Evolutionary conservation across 345 rosid species (phyloP).

Genomic region (Pistacia atlantica): DNA sequence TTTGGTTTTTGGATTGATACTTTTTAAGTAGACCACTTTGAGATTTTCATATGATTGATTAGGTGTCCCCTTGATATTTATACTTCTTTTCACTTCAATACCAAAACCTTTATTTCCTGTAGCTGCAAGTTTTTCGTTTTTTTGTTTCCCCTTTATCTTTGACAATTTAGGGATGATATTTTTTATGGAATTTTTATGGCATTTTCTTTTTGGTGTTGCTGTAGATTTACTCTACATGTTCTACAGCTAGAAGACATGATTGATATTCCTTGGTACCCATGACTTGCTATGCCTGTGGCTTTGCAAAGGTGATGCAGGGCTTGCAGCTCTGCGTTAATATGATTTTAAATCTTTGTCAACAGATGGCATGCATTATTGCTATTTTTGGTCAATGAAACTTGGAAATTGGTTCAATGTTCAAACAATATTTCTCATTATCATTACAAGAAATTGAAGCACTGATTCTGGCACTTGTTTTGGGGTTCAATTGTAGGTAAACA

Average conservation of each 20-base stretch:
- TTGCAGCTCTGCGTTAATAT: background rate
- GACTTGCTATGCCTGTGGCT: background rate
- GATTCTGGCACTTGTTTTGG: background rate
- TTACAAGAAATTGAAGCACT: conserved; percentile 7
- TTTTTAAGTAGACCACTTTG: conserved; percentile 5
- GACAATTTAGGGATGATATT: no score
- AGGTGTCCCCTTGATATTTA: background rate
- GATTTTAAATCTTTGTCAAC: conserved; percentile 6
- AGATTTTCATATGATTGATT: background rate
- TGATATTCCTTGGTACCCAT: background rate
- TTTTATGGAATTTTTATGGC: background rate
- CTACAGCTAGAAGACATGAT: background rate
- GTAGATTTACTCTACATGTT: background rate
- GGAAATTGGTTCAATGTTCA: background rate
- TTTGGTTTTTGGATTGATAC: conserved; percentile 16
- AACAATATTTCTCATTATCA: background rate
- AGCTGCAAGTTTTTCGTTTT: no score
- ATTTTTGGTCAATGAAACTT: background rate
- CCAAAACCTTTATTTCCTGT: no score
- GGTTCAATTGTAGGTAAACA: conserved; percentile 35
- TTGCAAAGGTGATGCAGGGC: background rate
- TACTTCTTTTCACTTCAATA: background rate
- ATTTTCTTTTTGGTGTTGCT: background rate
- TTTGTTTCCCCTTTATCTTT: no score
- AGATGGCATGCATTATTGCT: background rate